Evolutionary conservation across 1,284 basidiomycete species (phyloP).

Genomic region (Nidula niveotomentosa): DNA sequence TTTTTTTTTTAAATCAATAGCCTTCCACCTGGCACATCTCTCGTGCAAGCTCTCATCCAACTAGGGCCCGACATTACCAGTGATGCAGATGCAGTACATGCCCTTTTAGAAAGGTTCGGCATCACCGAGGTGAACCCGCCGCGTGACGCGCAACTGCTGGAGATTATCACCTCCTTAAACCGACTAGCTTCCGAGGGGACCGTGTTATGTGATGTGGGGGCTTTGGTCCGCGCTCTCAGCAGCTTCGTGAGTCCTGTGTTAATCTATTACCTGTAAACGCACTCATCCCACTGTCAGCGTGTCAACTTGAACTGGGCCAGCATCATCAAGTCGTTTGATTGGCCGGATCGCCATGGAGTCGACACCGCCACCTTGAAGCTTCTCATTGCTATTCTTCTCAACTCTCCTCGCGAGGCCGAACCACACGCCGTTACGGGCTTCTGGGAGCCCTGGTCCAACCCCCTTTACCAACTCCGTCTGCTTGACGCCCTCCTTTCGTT

Average conservation of each 20-base stretch:
- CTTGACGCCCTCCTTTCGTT: slow-evolving; percentile 87
- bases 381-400: slow-evolving; percentile 76
- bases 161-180: slow-evolving; percentile 66
- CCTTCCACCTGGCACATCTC: slow-evolving; percentile 60
- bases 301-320: slow-evolving; percentile 75
- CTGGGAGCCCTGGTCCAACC: slow-evolving; percentile 84
- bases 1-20: slow-evolving; percentile 30
- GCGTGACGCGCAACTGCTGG: slow-evolving; percentile 66
- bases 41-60: slow-evolving; percentile 73
- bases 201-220: slow-evolving; percentile 73
- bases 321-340: slow-evolving; percentile 79
- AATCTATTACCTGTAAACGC: background rate
- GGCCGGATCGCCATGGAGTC: slow-evolving; percentile 74
- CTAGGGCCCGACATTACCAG: slow-evolving; percentile 76
- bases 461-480: slow-evolving; percentile 84
- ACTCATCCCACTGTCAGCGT: slow-evolving; percentile 36
- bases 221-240: slow-evolving; percentile 68
- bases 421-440: slow-evolving; percentile 80
- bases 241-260: slow-evolving; percentile 53
- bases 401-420: slow-evolving; percentile 67
- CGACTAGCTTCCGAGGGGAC: slow-evolving; percentile 71
- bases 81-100: slow-evolving; percentile 68
- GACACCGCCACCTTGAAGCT: slow-evolving; percentile 83
- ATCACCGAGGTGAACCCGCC: slow-evolving; percentile 69
- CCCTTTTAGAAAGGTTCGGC: slow-evolving; percentile 70